These are phyloP conservation scores for Xylaria nigripes DNA, from an alignment of 495 filamentous ascomycete species.

Conservation along the genomic window DNA sequence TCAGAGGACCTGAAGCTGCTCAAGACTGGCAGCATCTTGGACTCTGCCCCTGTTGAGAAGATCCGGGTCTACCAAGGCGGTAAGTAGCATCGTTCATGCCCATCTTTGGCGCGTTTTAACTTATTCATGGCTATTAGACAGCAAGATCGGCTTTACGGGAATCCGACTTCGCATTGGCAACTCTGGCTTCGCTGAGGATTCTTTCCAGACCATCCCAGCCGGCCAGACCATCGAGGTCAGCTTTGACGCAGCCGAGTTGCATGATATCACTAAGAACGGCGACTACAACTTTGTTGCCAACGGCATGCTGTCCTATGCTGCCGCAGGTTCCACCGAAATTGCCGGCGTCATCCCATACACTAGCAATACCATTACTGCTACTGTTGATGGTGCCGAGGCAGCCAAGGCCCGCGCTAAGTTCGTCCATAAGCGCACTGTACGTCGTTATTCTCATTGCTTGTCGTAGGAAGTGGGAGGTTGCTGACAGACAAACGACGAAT, in stretches of 20 bases:
- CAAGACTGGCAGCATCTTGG: constrained; percentile 55
- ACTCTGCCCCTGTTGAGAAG: constrained; percentile 52
- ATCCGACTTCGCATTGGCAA: constrained; percentile 44
- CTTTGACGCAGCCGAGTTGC: constrained; percentile 50
- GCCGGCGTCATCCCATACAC: constrained; percentile 37
- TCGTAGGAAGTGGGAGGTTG: neutral
- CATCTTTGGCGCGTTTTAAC: neutral
- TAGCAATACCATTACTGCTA: constrained; percentile 40
- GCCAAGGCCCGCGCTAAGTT: constrained; percentile 39
- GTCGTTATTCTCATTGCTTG: neutral
- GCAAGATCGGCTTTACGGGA: constrained; percentile 48
- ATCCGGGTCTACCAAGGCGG: constrained; percentile 46
- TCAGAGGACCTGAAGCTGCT: constrained; percentile 47
- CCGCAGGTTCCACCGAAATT: constrained; percentile 38
- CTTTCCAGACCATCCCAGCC: constrained; percentile 48
- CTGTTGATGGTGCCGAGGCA: constrained; percentile 45
- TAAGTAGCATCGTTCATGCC: constrained; percentile 20
- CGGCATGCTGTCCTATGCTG: constrained; percentile 45
- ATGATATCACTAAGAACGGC: constrained; percentile 45
- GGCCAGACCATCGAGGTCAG: constrained; percentile 48
- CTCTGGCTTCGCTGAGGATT: constrained; percentile 38
- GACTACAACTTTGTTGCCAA: constrained; percentile 40
- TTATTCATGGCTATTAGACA: constrained; percentile 25
- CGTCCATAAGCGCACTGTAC: constrained; percentile 41
- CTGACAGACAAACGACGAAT: neutral